Evolutionary conservation across 2,329 filamentous ascomycete species (phyloP).

Genomic region (Pseudogymnoascus sp.): DNA sequence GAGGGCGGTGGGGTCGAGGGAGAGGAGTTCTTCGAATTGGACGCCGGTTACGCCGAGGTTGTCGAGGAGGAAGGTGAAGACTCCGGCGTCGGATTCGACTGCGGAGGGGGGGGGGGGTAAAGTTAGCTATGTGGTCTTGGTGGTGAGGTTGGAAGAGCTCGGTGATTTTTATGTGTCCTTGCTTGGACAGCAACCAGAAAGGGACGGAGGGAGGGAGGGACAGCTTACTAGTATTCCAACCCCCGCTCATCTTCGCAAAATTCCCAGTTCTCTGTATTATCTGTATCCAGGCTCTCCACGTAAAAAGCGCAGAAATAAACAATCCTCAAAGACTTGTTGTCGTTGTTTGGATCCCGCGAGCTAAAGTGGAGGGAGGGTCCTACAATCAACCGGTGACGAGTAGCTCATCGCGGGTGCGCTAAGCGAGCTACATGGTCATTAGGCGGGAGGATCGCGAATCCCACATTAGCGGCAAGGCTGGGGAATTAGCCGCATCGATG

Average conservation of each 20-base stretch:
- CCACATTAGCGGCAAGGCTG: constrained; percentile 1
- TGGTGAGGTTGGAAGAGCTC: constrained; percentile 21
- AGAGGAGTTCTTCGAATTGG: constrained; percentile 93
- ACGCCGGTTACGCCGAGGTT: constrained; percentile 85
- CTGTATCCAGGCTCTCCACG: not conserved
- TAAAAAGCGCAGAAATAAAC: not conserved
- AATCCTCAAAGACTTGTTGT: not conserved
- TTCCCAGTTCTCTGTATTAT: not conserved
- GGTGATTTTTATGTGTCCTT: constrained; percentile 25
- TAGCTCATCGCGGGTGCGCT: not conserved
- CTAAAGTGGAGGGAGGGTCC: not conserved
- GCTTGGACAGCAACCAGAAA: not conserved
- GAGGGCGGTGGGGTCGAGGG: constrained; percentile 70
- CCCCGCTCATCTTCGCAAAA: constrained; percentile 54
- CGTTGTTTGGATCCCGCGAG: not conserved
- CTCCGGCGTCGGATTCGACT: constrained; percentile 47
- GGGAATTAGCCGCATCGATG: not conserved
- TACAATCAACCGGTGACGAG: not conserved
- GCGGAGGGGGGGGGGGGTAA: constrained; percentile 6
- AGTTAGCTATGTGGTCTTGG: constrained; percentile 20
- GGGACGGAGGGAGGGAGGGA: constrained; percentile 8
- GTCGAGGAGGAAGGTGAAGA: constrained; percentile 95
- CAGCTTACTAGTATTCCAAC: constrained; percentile 67
- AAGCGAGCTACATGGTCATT: not conserved
- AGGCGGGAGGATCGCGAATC: not conserved